These are phyloP conservation scores for Suillus subluteus DNA, from an alignment of 768 basidiomycete species.

Conservation along the genomic window DNA sequence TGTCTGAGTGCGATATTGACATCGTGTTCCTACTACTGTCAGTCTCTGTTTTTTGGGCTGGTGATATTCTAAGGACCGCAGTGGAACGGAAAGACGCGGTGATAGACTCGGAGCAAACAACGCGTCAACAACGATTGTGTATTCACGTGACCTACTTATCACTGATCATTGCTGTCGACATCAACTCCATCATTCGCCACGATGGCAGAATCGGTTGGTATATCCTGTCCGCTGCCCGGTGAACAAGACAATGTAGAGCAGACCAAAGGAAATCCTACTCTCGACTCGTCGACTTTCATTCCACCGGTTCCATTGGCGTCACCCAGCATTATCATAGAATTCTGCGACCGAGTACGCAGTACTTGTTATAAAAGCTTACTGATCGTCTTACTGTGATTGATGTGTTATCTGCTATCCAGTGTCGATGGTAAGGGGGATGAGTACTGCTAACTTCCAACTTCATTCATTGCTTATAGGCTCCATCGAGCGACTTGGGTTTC, in stretches of 20 bases:
- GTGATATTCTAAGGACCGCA: slow-evolving; percentile 1
- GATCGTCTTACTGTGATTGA: slow-evolving; percentile 6
- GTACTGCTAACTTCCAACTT: not conserved
- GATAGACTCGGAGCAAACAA: slow-evolving; percentile 42
- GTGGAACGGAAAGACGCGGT: slow-evolving; percentile 15
- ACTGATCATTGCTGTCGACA: slow-evolving; percentile 4
- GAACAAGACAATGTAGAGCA: slow-evolving; percentile 14
- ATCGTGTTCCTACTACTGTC: not conserved
- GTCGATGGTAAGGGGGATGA: slow-evolving; percentile 69
- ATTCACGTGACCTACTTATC: slow-evolving; percentile 36
- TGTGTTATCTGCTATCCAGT: slow-evolving; percentile 43
- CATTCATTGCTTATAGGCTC: slow-evolving; percentile 55
- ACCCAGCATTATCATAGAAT: slow-evolving; percentile 83
- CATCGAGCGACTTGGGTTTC: slow-evolving; percentile 94
- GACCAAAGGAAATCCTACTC: slow-evolving; percentile 19
- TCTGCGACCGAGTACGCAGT: slow-evolving; percentile 80
- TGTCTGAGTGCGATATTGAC: slow-evolving; percentile 8
- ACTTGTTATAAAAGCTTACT: slow-evolving; percentile 8
- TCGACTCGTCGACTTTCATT: slow-evolving; percentile 58
- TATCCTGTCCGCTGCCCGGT: slow-evolving; percentile 29
- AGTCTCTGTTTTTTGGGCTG: not conserved
- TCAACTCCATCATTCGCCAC: slow-evolving; percentile 2
- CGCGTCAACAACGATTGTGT: slow-evolving; percentile 47
- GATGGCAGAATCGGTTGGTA: slow-evolving; percentile 29
- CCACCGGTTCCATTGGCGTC: slow-evolving; percentile 50